Evolutionary conservation across 495 filamentous ascomycete genomes (phyloP).

Genomic region (Penicillium coffeae): DNA sequence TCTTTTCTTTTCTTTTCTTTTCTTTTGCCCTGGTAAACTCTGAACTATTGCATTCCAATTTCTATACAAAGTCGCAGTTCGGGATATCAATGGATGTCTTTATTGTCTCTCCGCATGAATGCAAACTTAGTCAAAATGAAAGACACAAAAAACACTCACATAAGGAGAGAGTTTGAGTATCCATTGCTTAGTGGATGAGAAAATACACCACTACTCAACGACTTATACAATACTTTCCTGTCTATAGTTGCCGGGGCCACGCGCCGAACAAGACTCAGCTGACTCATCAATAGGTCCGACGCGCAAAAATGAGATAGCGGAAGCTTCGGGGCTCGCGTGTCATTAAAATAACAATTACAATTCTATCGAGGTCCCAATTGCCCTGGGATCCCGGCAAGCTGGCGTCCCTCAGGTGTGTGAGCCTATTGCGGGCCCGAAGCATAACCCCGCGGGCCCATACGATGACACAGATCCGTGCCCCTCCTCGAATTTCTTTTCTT

Average conservation of each 20-base stretch:
- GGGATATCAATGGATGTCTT: too few species aligned
- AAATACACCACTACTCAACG: too few species aligned
- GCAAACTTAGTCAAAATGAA: too few species aligned
- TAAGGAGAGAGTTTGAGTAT: too few species aligned
- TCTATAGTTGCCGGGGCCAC: neutral
- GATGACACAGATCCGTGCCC: constrained; percentile 29
- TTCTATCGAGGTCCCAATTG: constrained; percentile 11
- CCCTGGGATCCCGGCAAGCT: constrained; percentile 27
- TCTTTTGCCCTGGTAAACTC: too few species aligned
- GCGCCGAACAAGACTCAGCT: constrained; percentile 1
- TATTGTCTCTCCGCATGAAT: too few species aligned
- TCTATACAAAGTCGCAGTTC: too few species aligned
- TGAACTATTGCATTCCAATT: too few species aligned
- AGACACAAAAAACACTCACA: too few species aligned
- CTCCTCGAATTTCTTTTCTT: constrained; percentile 36
- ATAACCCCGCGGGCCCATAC: constrained; percentile 34
- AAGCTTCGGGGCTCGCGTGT: neutral
- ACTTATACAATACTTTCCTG: too few species aligned
- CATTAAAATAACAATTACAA: neutral
- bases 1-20: too few species aligned
- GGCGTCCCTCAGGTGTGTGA: constrained; percentile 22
- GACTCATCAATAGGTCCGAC: constrained; percentile 8
- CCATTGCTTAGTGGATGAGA: too few species aligned
- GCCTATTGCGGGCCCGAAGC: constrained; percentile 33
- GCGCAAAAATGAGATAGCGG: neutral